Conservation (phyloP, 2,329 filamentous ascomycete species). For the Pseudogymnoascus sp. region DNA sequence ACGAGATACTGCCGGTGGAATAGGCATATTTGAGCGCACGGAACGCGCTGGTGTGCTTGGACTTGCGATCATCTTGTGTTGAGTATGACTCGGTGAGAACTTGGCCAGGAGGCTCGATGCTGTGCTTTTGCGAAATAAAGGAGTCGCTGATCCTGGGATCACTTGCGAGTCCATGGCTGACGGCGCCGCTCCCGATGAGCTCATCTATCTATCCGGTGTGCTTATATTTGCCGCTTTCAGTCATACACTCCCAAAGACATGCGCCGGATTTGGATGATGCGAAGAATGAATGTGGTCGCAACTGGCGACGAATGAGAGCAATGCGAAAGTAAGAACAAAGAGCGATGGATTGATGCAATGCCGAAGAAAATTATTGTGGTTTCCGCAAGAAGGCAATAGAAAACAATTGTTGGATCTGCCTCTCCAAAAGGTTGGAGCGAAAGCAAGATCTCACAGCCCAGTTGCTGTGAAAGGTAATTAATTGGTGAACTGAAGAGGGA, state of each 20-base stretch:
- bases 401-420: neutral
- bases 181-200: neutral
- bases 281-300: neutral
- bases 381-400: neutral
- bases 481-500: slow-evolving; percentile 5
- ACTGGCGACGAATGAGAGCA: neutral
- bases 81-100: slow-evolving; percentile 22
- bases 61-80: slow-evolving; percentile 24
- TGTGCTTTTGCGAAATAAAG: slow-evolving; percentile 14
- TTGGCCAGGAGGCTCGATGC: slow-evolving; percentile 24
- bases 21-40: neutral
- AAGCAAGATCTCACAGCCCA: slow-evolving; percentile 4
- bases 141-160: neutral
- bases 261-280: slow-evolving; percentile 5
- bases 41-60: neutral
- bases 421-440: neutral
- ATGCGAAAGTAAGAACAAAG: slow-evolving; percentile 1
- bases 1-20: neutral
- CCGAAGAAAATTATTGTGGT: neutral
- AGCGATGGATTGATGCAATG: neutral
- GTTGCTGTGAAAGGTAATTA: neutral
- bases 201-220: neutral
- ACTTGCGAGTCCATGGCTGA: slow-evolving; percentile 1
- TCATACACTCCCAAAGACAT: neutral
- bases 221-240: neutral